Evolutionary conservation across 73 alveolate genomes (phyloP).

Genomic region (Stentor coeruleus): DNA sequence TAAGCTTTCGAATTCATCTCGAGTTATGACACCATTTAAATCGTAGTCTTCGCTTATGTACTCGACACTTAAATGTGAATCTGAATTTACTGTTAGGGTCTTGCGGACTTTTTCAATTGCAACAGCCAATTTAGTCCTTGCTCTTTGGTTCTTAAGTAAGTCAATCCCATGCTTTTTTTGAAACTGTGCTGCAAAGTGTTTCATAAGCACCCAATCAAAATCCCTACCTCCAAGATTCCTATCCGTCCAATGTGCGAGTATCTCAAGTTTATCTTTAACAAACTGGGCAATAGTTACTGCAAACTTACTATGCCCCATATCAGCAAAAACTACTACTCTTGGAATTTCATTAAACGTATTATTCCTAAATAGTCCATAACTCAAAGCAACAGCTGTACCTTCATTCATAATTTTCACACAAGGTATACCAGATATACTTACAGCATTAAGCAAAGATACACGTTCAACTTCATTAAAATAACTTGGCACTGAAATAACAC

Average conservation of each 20-base stretch:
- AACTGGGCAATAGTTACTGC: conserved; percentile 86
- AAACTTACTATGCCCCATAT: conserved; percentile 91
- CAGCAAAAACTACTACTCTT: conserved; percentile 90
- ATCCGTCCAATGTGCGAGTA: conserved; percentile 74
- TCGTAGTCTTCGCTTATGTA: conserved; percentile 93
- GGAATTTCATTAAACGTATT: conserved; percentile 75
- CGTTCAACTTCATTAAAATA: conserved; percentile 89
- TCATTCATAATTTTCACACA: conserved; percentile 91
- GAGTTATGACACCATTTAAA: conserved; percentile 63
- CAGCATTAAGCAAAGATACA: conserved; percentile 89
- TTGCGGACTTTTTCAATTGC: conserved; percentile 89
- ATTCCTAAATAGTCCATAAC: conserved; percentile 96
- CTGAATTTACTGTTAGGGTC: conserved; percentile 88
- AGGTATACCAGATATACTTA: conserved; percentile 78
- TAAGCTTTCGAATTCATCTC: conserved; percentile 89
- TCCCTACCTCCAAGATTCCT: conserved; percentile 96
- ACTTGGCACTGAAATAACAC: conserved; percentile 80
- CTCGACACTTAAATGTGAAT: conserved; percentile 77
- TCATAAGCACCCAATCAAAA: conserved; percentile 81
- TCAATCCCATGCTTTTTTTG: conserved; percentile 73
- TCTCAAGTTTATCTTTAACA: conserved; percentile 74
- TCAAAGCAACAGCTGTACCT: conserved; percentile 93
- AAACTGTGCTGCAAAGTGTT: conserved; percentile 74
- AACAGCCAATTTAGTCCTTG: conserved; percentile 84
- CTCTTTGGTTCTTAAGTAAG: conserved; percentile 77